phyloP scores from a whole-genome alignment of 345 rosid genomes.

The Tarenaya hassleriana region DNA sequence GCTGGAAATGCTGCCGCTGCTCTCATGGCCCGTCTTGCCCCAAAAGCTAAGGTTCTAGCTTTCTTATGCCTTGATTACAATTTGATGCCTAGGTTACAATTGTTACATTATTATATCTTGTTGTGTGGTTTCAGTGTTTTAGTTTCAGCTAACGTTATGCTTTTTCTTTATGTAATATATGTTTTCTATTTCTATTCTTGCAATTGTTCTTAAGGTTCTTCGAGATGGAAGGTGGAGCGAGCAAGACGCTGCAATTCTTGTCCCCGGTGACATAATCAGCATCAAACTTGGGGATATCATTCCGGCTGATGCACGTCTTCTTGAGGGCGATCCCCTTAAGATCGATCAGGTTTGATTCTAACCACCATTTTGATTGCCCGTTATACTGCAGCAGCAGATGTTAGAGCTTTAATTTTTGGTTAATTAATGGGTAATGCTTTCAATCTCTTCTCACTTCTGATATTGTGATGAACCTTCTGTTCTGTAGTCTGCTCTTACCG shows the following conservation, averaged over 20 bases:
- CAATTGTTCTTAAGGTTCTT: conserved; percentile 53
- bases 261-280: conserved; percentile 89
- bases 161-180: conserved; percentile 2
- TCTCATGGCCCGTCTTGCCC: conserved; percentile 96
- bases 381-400: too few species aligned
- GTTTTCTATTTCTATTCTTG: background rate
- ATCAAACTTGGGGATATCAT: conserved; percentile 91
- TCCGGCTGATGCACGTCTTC: conserved; percentile 97
- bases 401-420: background rate
- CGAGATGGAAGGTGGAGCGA: conserved; percentile 96
- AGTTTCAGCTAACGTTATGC: conserved; percentile 2
- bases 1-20: conserved; percentile 99
- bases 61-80: conserved; percentile 4
- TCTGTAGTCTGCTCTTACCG: conserved; percentile 91
- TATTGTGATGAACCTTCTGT: conserved; percentile 8
- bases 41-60: conserved; percentile 76
- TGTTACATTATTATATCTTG: background rate
- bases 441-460: conserved; percentile 9
- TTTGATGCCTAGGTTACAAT: background rate
- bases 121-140: background rate
- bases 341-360: conserved; percentile 67
- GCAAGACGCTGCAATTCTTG: conserved; percentile 83
- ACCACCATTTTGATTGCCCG: conserved; percentile 7
- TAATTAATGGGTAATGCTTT: background rate
- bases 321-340: conserved; percentile 93